Percentiles rank a stretch among this genome's conserved stretches.
phyloP scores from a whole-genome alignment of 148 eudicot species.

The Chenopodium suecicum region DNA sequence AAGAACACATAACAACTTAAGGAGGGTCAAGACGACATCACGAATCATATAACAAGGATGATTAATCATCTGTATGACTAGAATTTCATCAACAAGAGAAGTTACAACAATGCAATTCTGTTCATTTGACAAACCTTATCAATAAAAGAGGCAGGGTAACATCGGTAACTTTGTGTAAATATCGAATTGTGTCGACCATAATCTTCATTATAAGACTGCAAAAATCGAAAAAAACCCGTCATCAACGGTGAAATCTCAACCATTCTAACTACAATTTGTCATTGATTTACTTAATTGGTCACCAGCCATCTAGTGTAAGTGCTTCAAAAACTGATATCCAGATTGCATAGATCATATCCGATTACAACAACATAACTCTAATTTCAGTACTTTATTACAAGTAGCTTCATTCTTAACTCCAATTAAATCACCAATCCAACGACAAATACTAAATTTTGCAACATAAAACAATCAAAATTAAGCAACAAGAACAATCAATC shows the following conservation, averaged over 20 bases:
- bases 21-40: neutral
- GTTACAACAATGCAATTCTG: neutral
- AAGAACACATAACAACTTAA: neutral
- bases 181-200: conserved; percentile 24
- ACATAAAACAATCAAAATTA: neutral
- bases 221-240: conserved; percentile 20
- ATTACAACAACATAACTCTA: neutral
- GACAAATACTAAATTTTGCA: neutral
- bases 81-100: conserved; percentile 3
- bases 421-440: conserved; percentile 9
- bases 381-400: conserved; percentile 3
- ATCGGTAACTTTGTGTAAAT: conserved; percentile 35
- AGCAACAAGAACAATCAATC: conserved; percentile 5
- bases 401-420: neutral
- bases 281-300: neutral
- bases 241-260: conserved; percentile 2
- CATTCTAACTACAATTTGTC: neutral
- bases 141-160: conserved; percentile 38
- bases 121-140: conserved; percentile 26
- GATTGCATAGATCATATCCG: neutral
- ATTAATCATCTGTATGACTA: conserved; percentile 1
- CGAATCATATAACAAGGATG: neutral
- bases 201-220: conserved; percentile 26
- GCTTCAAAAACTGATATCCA: no score
- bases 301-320: neutral